Evolutionary conservation across 2,329 filamentous ascomycete genomes (phyloP).

Genomic region (Fusarium staphyleae): DNA sequence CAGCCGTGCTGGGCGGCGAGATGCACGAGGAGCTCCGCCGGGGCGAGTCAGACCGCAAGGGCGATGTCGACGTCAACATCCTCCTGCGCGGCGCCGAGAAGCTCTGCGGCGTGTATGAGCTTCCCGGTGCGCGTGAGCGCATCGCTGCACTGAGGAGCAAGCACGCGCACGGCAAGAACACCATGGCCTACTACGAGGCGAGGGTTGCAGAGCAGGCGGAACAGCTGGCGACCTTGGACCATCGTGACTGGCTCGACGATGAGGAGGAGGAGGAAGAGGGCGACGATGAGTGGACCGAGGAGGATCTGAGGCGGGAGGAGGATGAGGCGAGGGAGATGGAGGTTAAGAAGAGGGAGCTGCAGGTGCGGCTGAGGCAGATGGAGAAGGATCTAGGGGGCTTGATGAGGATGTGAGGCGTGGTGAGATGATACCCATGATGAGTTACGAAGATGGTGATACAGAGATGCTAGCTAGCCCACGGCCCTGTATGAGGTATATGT

Average conservation of each 20-base stretch:
- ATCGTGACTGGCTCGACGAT: slow-evolving; percentile 66
- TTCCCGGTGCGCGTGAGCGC: slow-evolving; percentile 78
- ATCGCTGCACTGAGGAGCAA: slow-evolving; percentile 76
- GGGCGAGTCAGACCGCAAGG: slow-evolving; percentile 59
- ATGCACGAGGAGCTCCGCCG: slow-evolving; percentile 80
- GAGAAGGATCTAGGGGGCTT: slow-evolving; percentile 64
- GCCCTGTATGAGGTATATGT: not conserved
- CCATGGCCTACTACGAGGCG: slow-evolving; percentile 80
- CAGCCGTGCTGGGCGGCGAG: slow-evolving; percentile 85
- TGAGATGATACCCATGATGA: slow-evolving; percentile 31
- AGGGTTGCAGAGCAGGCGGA: slow-evolving; percentile 79
- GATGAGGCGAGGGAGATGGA: slow-evolving; percentile 68
- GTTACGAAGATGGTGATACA: slow-evolving; percentile 11
- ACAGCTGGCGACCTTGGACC: slow-evolving; percentile 73
- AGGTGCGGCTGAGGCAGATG: slow-evolving; percentile 60
- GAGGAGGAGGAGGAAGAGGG: slow-evolving; percentile 58
- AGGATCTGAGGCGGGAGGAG: slow-evolving; percentile 73
- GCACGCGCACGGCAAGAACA: slow-evolving; percentile 74
- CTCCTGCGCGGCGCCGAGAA: slow-evolving; percentile 88
- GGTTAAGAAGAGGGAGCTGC: slow-evolving; percentile 62
- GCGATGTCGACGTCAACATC: slow-evolving; percentile 86
- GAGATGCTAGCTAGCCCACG: not conserved
- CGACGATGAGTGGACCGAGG: slow-evolving; percentile 66
- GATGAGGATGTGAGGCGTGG: slow-evolving; percentile 55
- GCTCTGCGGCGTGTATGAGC: slow-evolving; percentile 84